phyloP scores from a whole-genome alignment of 2,329 filamentous ascomycete genomes.

The Calonectria pseudoreteaudii region DNA sequence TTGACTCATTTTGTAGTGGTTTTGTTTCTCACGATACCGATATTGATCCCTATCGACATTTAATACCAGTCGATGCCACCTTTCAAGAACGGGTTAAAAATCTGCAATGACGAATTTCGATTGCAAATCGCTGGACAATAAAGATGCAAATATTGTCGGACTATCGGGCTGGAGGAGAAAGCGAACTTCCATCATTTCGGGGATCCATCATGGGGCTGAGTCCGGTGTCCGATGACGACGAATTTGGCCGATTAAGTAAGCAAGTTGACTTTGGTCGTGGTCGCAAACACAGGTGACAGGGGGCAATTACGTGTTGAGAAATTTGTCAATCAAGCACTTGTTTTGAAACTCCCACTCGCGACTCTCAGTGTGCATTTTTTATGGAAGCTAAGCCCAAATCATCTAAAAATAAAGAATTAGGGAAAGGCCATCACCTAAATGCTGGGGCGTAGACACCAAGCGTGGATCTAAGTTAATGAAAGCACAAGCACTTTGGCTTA shows the following conservation, averaged over 20 bases:
- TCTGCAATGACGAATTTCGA: neutral
- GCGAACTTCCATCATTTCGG: neutral
- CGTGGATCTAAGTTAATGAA: neutral
- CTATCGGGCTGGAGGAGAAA: neutral
- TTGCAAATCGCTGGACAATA: neutral
- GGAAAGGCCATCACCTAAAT: neutral
- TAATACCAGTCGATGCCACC: neutral
- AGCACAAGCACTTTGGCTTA: neutral
- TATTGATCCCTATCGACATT: neutral
- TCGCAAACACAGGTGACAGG: neutral
- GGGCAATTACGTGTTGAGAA: neutral
- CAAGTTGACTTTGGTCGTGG: neutral
- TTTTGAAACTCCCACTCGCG: neutral
- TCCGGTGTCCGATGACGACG: neutral
- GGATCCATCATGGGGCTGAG: neutral
- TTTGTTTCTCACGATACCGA: neutral
- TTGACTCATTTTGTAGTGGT: neutral
- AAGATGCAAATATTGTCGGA: neutral
- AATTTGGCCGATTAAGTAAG: neutral
- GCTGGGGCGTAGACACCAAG: neutral
- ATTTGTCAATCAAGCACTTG: neutral
- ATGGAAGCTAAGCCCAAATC: neutral
- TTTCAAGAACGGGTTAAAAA: neutral
- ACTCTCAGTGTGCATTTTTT: neutral
- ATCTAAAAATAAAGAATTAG: neutral